Base-by-base conservation (phyloP, 306 rosid genomes). In the Betula pendula region DNA sequence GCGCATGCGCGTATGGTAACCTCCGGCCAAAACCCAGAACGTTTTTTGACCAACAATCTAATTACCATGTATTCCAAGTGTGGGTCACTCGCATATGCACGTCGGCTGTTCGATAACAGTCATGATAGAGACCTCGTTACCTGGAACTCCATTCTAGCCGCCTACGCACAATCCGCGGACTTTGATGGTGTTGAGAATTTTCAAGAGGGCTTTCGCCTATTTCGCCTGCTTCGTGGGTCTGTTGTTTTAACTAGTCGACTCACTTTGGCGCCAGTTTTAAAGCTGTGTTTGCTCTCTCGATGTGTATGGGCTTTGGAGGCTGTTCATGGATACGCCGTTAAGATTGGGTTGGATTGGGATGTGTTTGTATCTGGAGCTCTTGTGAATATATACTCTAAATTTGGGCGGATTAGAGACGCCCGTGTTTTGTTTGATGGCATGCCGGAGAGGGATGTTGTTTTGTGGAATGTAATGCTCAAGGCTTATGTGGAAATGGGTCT, bases 401-500 rank as follows among this genome's bases (percentile, higher is more conserved):
- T 84, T 14, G 77, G 80, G 43, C 78, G 72, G 16, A 80, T 93
- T 44, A 71, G 67, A 76, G 88, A 84, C 31, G 98, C 98, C 7
- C 93, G 93, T 51, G 52, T 58, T 40, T 73, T 93, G 89, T 91
- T 93, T 78, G 91, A 93, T 65, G 72, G 89, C 75, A 91, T 88
- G 90, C 65, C 84, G 31, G 84, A 85, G 55, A 88, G 86, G 81
- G 98, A 91, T 82, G 84, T 84, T 59, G 91, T 91, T 56, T 51
- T 93, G 53, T 93, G 97, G 93, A 91, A 89, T 80, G 86, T 90
- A 63, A 91, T 93, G 96, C 82, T 93, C 42, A 88, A 87, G 86
- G 93, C 89, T 14, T 93, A 89, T 38, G 77, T 84, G 38, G 97
- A 89, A 65, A 73, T 63, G 75, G 90, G 85, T 73, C 74, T 81